These are phyloP conservation scores for Podospora pseudoanserina DNA, from an alignment of 495 filamentous ascomycete species.

Conservation along the genomic window DNA sequence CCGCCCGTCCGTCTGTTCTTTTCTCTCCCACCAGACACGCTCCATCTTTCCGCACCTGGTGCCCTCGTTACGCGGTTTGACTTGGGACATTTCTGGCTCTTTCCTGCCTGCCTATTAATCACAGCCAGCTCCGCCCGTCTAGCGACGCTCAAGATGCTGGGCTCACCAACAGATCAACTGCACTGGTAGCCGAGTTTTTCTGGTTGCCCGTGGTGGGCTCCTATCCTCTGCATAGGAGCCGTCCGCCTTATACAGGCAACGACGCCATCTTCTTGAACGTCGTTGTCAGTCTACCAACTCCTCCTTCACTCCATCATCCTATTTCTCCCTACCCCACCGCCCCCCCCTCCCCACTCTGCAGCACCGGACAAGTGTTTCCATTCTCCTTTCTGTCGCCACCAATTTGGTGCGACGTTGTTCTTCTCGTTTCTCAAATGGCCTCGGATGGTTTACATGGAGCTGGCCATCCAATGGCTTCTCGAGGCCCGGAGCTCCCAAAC, in stretches of 20 bases:
- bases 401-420: constrained; percentile 4
- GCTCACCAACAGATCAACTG: not conserved
- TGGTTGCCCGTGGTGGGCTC: not conserved
- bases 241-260: not conserved
- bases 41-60: not conserved
- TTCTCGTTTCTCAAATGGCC: not conserved
- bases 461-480: constrained; percentile 1
- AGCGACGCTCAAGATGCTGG: constrained; percentile 13
- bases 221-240: not conserved
- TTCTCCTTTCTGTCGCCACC: constrained; percentile 2
- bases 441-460: not conserved
- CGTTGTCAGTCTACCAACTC: not conserved
- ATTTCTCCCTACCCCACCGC: not conserved
- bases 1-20: no score
- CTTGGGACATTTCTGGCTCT: not conserved
- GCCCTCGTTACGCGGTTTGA: not conserved
- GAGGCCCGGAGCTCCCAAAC: constrained; percentile 8
- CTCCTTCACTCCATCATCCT: not conserved
- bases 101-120: not conserved
- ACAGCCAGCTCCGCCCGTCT: not conserved
- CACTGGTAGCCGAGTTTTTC: not conserved
- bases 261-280: not conserved
- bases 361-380: not conserved
- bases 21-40: not conserved
- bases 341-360: not conserved